Evolutionary conservation across 1,284 basidiomycete genomes (phyloP).

Genomic region (Phylloporus gajari): DNA sequence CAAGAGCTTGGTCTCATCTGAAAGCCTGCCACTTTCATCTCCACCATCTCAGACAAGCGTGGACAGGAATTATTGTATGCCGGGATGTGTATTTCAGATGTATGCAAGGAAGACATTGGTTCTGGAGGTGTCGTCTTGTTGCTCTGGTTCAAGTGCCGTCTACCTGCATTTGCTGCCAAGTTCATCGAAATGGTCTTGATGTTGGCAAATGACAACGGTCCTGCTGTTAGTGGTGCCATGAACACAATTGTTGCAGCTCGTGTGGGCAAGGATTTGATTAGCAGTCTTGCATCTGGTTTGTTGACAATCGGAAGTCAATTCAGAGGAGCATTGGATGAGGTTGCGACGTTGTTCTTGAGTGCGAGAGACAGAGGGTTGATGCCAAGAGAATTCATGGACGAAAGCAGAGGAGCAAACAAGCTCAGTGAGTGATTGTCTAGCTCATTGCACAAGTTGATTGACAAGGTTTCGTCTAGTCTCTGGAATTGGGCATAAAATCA

Average conservation of each 20-base stretch:
- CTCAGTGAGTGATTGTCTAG: constrained; percentile 68
- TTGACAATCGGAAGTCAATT: constrained; percentile 98
- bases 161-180: constrained; percentile 88
- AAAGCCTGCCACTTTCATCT: constrained; percentile 99
- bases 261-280: constrained; percentile 98
- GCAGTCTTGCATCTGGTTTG: constrained; percentile 94
- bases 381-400: constrained; percentile 97
- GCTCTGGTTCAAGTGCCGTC: constrained; percentile 97
- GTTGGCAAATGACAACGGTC: constrained; percentile 98
- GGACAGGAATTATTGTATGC: constrained; percentile 98
- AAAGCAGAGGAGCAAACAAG: constrained; percentile 95
- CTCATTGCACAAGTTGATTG: background rate
- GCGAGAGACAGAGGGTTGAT: constrained; percentile 93
- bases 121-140: constrained; percentile 96
- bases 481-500: constrained; percentile 99
- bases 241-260: constrained; percentile 99
- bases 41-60: constrained; percentile 99
- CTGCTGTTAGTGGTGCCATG: constrained; percentile 98
- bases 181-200: constrained; percentile 99
- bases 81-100: constrained; percentile 98
- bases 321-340: constrained; percentile 99
- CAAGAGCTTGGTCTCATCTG: constrained; percentile 98
- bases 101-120: constrained; percentile 98
- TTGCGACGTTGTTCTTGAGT: constrained; percentile 93
- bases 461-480: constrained; percentile 65